Evolutionary conservation across 148 eudicot species (phyloP).

Genomic region (Silene latifolia): DNA sequence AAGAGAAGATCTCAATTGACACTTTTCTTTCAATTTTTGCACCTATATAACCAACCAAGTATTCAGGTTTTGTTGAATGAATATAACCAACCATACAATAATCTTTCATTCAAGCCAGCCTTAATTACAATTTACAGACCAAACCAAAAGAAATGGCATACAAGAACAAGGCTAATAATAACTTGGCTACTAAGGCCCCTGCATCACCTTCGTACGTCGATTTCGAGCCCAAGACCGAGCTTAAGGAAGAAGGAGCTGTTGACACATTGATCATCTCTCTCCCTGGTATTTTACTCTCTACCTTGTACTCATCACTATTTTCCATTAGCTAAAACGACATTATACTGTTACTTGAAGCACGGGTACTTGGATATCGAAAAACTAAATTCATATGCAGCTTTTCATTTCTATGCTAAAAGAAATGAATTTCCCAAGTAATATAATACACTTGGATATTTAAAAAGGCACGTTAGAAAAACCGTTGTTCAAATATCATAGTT

Average conservation of each 20-base stretch:
- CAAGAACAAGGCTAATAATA: slow-evolving; percentile 3
- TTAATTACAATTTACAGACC: background rate
- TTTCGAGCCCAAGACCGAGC: slow-evolving; percentile 30
- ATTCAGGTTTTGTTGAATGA: background rate
- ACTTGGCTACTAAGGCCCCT: background rate
- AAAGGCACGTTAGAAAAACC: no score
- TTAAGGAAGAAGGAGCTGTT: slow-evolving; percentile 20
- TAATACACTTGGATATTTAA: no score
- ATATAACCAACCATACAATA: background rate
- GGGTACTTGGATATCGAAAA: no score
- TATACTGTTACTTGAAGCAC: no score
- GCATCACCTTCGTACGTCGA: slow-evolving; percentile 23
- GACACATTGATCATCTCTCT: slow-evolving; percentile 30
- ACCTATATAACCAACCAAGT: slow-evolving; percentile 6
- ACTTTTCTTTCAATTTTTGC: background rate
- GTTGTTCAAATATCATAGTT: no score
- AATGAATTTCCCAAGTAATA: no score
- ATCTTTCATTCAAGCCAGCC: background rate
- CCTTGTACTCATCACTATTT: no score
- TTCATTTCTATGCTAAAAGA: no score
- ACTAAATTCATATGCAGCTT: no score
- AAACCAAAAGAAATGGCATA: slow-evolving; percentile 10
- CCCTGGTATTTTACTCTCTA: slow-evolving; percentile 24
- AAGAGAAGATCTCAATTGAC: background rate
- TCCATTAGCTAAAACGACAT: no score